Conservation (phyloP, 352 stramenopile genomes). For the Phytophthora megakarya region DNA sequence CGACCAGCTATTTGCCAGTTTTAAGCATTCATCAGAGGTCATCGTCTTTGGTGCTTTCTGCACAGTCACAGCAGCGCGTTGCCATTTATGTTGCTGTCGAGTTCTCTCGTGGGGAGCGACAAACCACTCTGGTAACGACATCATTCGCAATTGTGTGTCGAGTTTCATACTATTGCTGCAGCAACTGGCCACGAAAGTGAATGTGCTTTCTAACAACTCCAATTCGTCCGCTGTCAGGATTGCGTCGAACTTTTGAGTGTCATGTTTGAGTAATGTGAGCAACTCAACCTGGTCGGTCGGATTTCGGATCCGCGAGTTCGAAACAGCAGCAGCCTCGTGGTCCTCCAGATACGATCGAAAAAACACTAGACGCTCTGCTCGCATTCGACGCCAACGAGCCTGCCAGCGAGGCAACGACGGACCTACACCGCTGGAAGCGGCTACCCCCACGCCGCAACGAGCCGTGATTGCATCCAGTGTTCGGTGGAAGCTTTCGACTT, state of each 20-base stretch:
- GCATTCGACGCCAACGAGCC: conserved; percentile 39
- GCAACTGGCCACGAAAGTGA: conserved; percentile 29
- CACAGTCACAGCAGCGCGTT: conserved; percentile 30
- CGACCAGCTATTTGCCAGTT: conserved; percentile 32
- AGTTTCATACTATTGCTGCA: conserved; percentile 18
- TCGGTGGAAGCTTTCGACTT: conserved; percentile 42
- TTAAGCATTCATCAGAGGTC: conserved; percentile 20
- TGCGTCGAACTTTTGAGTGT: conserved; percentile 30
- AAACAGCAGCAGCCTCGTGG: conserved; percentile 12
- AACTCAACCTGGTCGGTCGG: conserved; percentile 35
- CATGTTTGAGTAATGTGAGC: conserved; percentile 33
- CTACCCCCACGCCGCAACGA: conserved; percentile 33
- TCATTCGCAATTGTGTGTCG: conserved; percentile 20
- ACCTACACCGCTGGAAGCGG: conserved; percentile 4
- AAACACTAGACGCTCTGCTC: conserved; percentile 37
- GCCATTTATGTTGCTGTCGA: conserved; percentile 36
- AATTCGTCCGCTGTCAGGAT: conserved; percentile 34
- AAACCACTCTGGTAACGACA: conserved; percentile 41
- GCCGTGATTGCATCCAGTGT: conserved; percentile 37
- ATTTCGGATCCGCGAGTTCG: conserved; percentile 15
- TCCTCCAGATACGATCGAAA: conserved; percentile 33
- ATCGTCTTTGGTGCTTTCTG: conserved; percentile 21
- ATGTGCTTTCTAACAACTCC: conserved; percentile 25
- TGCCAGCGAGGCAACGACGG: conserved; percentile 35
- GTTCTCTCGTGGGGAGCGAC: conserved; percentile 34